Evolutionary conservation across 148 eudicot species (phyloP), one percentile per base, ranked within the genome.

Genomic region (Cornus suecica): DNA sequence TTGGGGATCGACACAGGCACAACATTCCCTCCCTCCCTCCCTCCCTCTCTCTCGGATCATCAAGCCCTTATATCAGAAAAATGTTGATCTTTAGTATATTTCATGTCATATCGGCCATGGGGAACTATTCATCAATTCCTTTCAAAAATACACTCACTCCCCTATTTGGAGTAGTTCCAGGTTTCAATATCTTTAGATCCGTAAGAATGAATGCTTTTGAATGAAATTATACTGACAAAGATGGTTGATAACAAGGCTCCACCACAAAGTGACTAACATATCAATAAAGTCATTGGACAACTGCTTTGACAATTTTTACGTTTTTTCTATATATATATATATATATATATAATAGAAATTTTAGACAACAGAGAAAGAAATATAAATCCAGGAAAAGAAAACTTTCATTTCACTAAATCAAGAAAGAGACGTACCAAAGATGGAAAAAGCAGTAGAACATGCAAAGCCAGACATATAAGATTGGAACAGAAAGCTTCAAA

Each of bases 401-500:
- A 41, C n/a, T 3, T 41, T 61, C 8, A 30, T 18, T 8, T 3
- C 25, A 72, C 20, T 11, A 42, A 25, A 66, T 60, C 42, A 34
- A 73, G 34, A 41, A 76, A 81, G 74, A 28, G 61, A 81, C 92
- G 74, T 86, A 94, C 99, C 99, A 94, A 67, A 94, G 90, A 81
- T 94, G 99, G 79, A 94, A 94, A 81, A 92, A 87, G 84, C 99
- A 90, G 79, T 94, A 94, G 82, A 94, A 94, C 99, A 94, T 90
- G 92, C 99, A 94, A 81, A 94, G 89, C 99, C 99, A 94, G 34
- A 94, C 99, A 54, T 94, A 94, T 80, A 94, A 84, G 79, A 86
- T 94, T 76, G 99, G 99, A 69, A 94, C 96, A 34, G 99, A 94
- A 73, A 94, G 97, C 88, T 94, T 94, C 85, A 94, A 84, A 77